phyloP scores from a whole-genome alignment of 2,329 filamentous ascomycete species.

The Tolypocladium endophyticum region DNA sequence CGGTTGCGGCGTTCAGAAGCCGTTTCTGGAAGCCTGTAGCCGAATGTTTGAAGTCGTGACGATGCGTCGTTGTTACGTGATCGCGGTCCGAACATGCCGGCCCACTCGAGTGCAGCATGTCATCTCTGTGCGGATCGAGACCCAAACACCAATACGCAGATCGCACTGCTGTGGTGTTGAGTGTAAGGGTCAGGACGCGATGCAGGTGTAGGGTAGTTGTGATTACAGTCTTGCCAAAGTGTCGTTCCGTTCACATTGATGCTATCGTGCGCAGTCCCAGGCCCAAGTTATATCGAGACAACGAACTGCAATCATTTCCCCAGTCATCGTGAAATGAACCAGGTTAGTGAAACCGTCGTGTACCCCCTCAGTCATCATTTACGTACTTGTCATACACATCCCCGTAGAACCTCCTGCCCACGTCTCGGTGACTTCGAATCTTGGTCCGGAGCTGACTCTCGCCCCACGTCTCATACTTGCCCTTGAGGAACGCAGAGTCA shows the following conservation, averaged over 20 bases:
- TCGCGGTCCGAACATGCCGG: neutral
- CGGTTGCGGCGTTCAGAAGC: neutral
- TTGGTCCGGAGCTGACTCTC: conserved; percentile 44
- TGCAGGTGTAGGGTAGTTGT: too few species aligned
- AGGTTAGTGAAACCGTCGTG: too few species aligned
- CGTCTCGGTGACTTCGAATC: conserved; percentile 38
- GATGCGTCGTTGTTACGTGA: neutral
- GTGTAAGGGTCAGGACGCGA: too few species aligned
- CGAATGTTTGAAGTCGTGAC: neutral
- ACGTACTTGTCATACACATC: conserved; percentile 30
- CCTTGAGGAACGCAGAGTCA: conserved; percentile 27
- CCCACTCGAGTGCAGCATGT: neutral
- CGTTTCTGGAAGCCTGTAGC: neutral
- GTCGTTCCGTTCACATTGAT: too few species aligned
- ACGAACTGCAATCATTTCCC: too few species aligned
- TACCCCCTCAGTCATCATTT: neutral
- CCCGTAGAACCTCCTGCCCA: conserved; percentile 34
- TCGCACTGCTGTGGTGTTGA: too few species aligned
- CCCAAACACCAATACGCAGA: too few species aligned
- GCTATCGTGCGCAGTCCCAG: too few species aligned
- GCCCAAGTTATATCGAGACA: too few species aligned
- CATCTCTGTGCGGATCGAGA: too few species aligned
- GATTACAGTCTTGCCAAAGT: too few species aligned
- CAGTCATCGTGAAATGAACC: too few species aligned
- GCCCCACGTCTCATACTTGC: conserved; percentile 43